These are phyloP conservation scores for Beauveria caledonica DNA, from an alignment of 2,329 filamentous ascomycete genomes.

Conservation along the genomic window DNA sequence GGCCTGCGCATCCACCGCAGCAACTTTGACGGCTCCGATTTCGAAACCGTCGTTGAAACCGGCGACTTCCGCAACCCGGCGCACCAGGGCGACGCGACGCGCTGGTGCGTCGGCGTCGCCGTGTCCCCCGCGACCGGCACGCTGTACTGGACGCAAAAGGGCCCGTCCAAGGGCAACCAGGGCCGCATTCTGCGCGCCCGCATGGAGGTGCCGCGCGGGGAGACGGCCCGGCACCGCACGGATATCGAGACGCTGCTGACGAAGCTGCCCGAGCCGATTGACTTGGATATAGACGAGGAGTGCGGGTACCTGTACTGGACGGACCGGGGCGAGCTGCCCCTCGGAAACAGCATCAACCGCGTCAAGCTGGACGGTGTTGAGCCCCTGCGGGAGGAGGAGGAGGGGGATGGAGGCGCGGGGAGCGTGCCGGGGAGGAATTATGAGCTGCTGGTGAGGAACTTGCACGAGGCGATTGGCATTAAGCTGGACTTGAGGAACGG, in stretches of 20 bases:
- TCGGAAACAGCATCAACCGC: conserved; percentile 44
- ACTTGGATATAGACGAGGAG: conserved; percentile 44
- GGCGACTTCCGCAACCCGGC: conserved; percentile 19
- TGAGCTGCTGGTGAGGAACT: conserved; percentile 24
- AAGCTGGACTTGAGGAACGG: conserved; percentile 29
- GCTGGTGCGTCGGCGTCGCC: conserved; percentile 50
- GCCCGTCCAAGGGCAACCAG: conserved; percentile 37
- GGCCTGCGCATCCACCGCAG: conserved; percentile 32
- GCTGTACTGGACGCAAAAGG: conserved; percentile 56
- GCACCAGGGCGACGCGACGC: conserved; percentile 23
- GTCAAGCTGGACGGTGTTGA: conserved; percentile 2
- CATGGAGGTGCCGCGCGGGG: conserved; percentile 29
- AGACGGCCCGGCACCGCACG: conserved; percentile 25
- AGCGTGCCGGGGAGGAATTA: conserved; percentile 16
- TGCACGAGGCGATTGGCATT: conserved; percentile 40
- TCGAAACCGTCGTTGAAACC: conserved; percentile 33
- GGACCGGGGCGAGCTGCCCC: conserved; percentile 48
- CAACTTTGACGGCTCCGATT: conserved; percentile 29
- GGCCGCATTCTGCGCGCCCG: conserved; percentile 46
- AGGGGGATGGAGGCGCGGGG: no score
- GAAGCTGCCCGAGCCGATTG: conserved; percentile 46
- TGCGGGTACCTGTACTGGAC: conserved; percentile 48
- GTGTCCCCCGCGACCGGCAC: conserved; percentile 33
- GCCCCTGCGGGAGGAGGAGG: not conserved
- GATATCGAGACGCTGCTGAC: conserved; percentile 36